Evolutionary conservation across 495 filamentous ascomycete genomes (phyloP), one percentile per base, ranked within the genome.

Genomic region (Aspergillus carlsbadensis): DNA sequence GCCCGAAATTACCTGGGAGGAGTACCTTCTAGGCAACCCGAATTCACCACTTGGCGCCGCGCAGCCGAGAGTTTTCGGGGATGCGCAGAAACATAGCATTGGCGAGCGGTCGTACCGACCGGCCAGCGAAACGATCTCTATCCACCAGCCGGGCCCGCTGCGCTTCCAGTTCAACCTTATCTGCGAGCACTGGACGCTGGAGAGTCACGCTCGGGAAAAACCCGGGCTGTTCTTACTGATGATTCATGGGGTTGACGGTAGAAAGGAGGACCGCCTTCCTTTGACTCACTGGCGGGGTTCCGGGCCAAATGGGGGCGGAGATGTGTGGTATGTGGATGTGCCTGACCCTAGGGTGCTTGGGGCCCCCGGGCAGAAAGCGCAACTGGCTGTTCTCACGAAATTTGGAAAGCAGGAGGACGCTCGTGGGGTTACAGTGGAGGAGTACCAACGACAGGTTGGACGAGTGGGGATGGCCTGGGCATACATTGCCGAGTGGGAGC

Each of bases 111-210:
- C 79, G 2, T 83, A 92, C 62, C 72, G 72, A 43, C 92, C 92
- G 0, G 63, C 67, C 5, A 62, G 66, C 34, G 83, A 83, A 56
- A 65, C 73, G 7, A 82, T 96, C 45, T 72, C 77, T 5, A 73
- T 91, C 14, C 63, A 68, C 72, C 65, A 73, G 17, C 58, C 65
- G 3, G 71, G 78, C 10, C 75, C 84, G 35, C 64, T 86, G n/a
- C 80, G 89, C 13, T 96, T 96, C 71, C 86, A 87, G 59, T 91
- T 95, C 62, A 74, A 75, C 10, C 83, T 87, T 54, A 60, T 87
- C 18, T 96, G 92, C 65, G 78, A 80, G 65, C 92, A 96, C 62
- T 96, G 90, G 90, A 81, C 81, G 39, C 74, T 85, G 22, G 78
- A 84, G 51, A 76, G 70, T 26, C 82, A 92, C 60, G 88, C 87